Evolutionary conservation across 2,329 filamentous ascomycete species (phyloP).

Genomic region (Alternaria gaisen): DNA sequence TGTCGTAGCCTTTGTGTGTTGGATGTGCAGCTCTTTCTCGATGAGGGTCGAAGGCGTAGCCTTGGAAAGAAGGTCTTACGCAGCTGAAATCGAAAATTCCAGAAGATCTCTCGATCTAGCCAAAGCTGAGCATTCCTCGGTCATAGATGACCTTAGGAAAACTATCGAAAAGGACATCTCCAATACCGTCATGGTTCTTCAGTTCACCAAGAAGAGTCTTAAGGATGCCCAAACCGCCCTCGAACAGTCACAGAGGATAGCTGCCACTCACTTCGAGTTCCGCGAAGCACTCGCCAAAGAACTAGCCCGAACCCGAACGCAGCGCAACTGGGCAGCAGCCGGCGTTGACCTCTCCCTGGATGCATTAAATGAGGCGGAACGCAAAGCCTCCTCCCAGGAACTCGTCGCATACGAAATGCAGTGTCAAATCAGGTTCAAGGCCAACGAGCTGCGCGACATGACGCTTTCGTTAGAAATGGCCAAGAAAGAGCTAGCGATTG

Average conservation of each 20-base stretch:
- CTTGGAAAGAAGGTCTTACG: not conserved
- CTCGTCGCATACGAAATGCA: conserved; percentile 4
- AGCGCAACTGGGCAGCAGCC: not conserved
- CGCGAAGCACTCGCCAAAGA: not conserved
- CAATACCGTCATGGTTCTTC: not conserved
- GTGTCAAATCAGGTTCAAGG: conserved; percentile 9
- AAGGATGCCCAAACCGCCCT: not conserved
- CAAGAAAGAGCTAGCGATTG: not conserved
- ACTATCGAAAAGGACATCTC: not conserved
- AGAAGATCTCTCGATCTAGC: not conserved
- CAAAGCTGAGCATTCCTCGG: not conserved
- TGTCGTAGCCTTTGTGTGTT: not conserved
- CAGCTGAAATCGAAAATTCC: not conserved
- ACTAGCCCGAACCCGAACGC: not conserved
- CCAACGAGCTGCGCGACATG: conserved; percentile 11
- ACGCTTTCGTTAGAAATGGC: not conserved
- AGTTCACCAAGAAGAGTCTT: not conserved
- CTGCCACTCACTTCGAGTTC: not conserved
- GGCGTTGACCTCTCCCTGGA: not conserved
- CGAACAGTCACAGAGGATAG: not conserved
- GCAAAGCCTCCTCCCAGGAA: not conserved
- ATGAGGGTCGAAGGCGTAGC: no score
- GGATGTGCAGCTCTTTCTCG: no score
- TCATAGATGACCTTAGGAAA: not conserved
- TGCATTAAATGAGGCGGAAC: not conserved